phyloP scores from a whole-genome alignment of 805 yeast species.

The Citeromyces matritensis region DNA sequence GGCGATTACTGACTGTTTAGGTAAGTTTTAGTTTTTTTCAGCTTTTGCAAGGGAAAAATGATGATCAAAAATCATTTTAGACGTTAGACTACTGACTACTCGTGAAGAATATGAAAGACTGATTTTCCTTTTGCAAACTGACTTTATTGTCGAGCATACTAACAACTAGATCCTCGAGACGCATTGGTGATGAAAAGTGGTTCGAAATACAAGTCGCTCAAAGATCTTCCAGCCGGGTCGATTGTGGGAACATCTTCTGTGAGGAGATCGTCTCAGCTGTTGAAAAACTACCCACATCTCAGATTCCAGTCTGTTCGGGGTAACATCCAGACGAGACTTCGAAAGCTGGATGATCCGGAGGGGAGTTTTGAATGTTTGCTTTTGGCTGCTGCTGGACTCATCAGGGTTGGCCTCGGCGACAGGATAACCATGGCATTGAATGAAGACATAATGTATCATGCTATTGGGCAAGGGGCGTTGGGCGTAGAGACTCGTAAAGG shows the following conservation, averaged over 20 bases:
- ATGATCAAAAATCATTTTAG: constrained; percentile 11
- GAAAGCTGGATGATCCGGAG: constrained; percentile 62
- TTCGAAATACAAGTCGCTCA: constrained; percentile 46
- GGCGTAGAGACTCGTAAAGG: constrained; percentile 78
- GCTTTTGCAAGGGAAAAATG: constrained; percentile 10
- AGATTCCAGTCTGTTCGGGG: constrained; percentile 81
- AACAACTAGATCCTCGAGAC: constrained; percentile 65
- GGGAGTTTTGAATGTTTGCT: constrained; percentile 59
- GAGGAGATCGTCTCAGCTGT: constrained; percentile 83
- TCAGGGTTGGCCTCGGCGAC: constrained; percentile 54
- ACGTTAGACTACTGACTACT: constrained; percentile 17
- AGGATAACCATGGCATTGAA: constrained; percentile 64
- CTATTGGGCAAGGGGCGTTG: constrained; percentile 98
- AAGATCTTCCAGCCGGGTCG: constrained; percentile 71
- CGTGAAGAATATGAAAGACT: not conserved
- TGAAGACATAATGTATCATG: constrained; percentile 76
- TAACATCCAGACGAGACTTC: constrained; percentile 61
- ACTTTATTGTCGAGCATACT: constrained; percentile 1
- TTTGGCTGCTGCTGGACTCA: constrained; percentile 85
- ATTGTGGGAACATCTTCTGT: constrained; percentile 92
- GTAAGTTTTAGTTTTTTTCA: not conserved
- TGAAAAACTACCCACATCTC: constrained; percentile 63
- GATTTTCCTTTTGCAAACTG: constrained; percentile 1
- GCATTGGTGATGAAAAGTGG: constrained; percentile 65
- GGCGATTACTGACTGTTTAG: too few species aligned